Percentiles rank a stretch among this genome's conserved stretches.
Evolutionary conservation across 192 early-diverging fungal species (phyloP).

Genomic region (Dissophora globulifera): DNA sequence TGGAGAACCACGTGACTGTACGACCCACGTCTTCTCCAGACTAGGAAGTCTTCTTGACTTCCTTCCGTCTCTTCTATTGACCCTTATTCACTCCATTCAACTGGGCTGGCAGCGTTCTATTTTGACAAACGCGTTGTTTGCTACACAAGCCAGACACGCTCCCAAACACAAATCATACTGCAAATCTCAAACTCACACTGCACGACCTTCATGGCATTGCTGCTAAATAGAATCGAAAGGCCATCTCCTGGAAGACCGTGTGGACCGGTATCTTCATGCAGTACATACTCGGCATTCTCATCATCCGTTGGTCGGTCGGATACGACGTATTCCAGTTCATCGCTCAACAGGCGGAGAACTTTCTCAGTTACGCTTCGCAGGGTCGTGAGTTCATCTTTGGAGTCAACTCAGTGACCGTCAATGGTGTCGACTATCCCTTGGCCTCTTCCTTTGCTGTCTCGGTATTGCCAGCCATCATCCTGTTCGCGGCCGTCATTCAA

Average conservation of each 20-base stretch:
- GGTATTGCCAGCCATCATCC: conserved; percentile 87
- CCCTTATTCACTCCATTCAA: too few species aligned
- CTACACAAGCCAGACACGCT: too few species aligned
- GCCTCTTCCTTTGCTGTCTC: conserved; percentile 67
- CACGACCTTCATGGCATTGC: neutral
- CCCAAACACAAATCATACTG: too few species aligned
- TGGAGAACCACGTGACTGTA: too few species aligned
- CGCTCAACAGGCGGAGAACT: conserved; percentile 60
- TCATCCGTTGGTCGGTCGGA: conserved; percentile 78
- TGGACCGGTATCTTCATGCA: conserved; percentile 78
- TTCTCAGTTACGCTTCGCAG: conserved; percentile 70
- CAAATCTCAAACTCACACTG: neutral
- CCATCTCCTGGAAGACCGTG: conserved; percentile 82
- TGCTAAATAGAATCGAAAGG: conserved; percentile 55
- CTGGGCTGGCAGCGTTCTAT: too few species aligned
- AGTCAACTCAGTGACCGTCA: conserved; percentile 43
- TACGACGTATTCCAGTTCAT: conserved; percentile 78
- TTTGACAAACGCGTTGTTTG: neutral
- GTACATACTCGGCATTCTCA: conserved; percentile 82
- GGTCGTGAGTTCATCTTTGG: conserved; percentile 83
- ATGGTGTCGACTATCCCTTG: conserved; percentile 14
- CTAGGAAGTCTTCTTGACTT: too few species aligned
- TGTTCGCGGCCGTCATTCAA: conserved; percentile 88
- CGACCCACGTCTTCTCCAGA: too few species aligned
- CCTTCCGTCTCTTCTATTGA: too few species aligned